A percentile compares a stretch with the other conserved stretches of the same genome.
Evolutionary conservation across 1,139 yeast genomes (phyloP).

Genomic region (Citeromyces hawaiiensis): DNA sequence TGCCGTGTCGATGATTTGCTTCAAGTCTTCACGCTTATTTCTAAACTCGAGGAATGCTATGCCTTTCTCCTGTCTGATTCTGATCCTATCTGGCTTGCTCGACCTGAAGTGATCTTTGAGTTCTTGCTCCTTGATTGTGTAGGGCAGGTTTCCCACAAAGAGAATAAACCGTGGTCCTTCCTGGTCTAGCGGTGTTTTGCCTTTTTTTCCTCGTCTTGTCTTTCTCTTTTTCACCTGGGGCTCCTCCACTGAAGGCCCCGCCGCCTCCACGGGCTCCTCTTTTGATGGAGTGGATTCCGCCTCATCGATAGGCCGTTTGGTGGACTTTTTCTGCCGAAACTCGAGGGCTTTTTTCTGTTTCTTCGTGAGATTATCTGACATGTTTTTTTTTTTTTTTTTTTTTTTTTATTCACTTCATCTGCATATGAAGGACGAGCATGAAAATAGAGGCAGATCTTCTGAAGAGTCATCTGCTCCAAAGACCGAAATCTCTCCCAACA

Average conservation of each 20-base stretch:
- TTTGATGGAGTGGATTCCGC: conserved; percentile 14
- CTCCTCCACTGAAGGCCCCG: conserved; percentile 13
- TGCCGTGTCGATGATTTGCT: conserved; percentile 71
- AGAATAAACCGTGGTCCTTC: conserved; percentile 63
- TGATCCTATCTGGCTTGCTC: conserved; percentile 57
- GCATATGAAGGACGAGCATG: no score
- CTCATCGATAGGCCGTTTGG: conserved; percentile 14
- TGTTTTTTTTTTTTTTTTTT: neutral
- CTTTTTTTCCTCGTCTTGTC: conserved; percentile 68
- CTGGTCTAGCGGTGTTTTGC: conserved; percentile 31
- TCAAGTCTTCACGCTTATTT: conserved; percentile 47
- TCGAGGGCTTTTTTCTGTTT: conserved; percentile 70
- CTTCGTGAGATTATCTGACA: conserved; percentile 45
- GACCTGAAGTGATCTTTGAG: conserved; percentile 63
- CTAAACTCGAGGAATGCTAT: conserved; percentile 88
- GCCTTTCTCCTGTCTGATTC: conserved; percentile 76
- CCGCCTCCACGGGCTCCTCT: conserved; percentile 11
- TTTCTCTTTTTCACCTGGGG: conserved; percentile 43
- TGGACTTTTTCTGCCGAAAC: conserved; percentile 33
- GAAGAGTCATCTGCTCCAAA: no score
- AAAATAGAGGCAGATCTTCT: no score
- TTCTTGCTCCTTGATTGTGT: conserved; percentile 48
- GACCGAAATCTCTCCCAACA: no score
- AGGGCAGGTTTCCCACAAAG: conserved; percentile 90
- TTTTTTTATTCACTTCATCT: conserved; percentile 14